phyloP scores from a whole-genome alignment of 2,329 filamentous ascomycete species.

The Pseudogymnoascus sp. region DNA sequence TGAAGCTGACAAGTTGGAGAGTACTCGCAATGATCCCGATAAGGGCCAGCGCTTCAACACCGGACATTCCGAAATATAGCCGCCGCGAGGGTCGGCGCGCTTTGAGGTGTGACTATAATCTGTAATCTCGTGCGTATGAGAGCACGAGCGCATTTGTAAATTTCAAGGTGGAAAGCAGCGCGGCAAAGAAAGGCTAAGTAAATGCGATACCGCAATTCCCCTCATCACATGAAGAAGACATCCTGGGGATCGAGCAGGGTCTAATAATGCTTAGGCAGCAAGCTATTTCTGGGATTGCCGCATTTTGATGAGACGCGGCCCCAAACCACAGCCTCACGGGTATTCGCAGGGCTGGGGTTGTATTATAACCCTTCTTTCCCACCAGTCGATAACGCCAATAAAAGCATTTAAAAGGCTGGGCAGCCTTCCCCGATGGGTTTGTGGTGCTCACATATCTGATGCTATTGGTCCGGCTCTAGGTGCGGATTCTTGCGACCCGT shows the following conservation, averaged over 20 bases:
- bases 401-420: neutral
- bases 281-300: neutral
- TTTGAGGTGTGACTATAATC: neutral
- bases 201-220: neutral
- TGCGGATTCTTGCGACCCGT: neutral
- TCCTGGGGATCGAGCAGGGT: neutral
- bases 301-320: neutral
- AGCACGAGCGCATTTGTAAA: neutral
- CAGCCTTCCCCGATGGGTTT: neutral
- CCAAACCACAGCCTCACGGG: neutral
- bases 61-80: neutral
- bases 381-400: constrained; percentile 1
- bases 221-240: neutral
- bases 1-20: neutral
- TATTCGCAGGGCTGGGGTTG: neutral
- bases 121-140: neutral
- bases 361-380: neutral
- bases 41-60: neutral
- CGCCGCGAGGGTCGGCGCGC: neutral
- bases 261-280: neutral
- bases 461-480: neutral
- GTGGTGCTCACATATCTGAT: neutral
- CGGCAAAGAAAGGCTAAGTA: neutral
- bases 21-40: neutral
- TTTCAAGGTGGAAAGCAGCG: neutral